Evolutionary conservation across 1,139 yeast species (phyloP), one percentile per base, ranked within the genome.

Genomic region (Zygoascus hellenicus): DNA sequence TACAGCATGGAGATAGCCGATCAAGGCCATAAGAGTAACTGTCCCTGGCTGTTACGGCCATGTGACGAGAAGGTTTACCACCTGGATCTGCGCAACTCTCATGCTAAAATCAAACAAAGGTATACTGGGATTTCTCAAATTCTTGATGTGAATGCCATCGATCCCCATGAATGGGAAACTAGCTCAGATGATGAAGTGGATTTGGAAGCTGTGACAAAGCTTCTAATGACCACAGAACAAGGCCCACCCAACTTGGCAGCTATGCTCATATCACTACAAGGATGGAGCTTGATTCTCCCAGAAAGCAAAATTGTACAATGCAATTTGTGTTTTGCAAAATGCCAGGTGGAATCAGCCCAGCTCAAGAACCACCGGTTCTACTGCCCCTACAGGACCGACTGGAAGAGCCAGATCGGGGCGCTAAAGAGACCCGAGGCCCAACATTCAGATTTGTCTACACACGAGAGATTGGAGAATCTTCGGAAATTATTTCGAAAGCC

Each of bases 21-120:
- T 10, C 22, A 39, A 15, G 33, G 30, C 6, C 47, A 45, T 33
- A 17, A 38, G 43, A 15, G 16, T 2, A 38, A 9, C n/a, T 45
- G 47, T 30, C 47, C 47, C 6, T 45, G 47, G 47, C 33, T 4
- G 34, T 17, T 19, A 13, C 39, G 34, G 28, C 17, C 43, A 3
- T 45, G 47, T 32, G 10, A 11, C 5, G 29, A 29, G 5, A 33
- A 32, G 6, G 28, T 45, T 13, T 45, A 45, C 33, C 26, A 17
- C 29, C 22, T 45, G 13, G 16, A 17, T 17, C 19, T 9, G 16
- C n/a, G 39, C 14, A 36, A 13, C 2, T n/a, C 22, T 11, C 39
- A 9, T 29, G 39, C 13, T 3, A 19, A n/a, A 5, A 29, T 36
- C 15, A 36, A 36, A 15, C 15, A 3, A 9, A 36, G 16, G 15